A percentile compares a stretch with the other conserved stretches of the same genome.
Conservation (phyloP, 208 protist genomes). For the Giardia duodenalis region DNA sequence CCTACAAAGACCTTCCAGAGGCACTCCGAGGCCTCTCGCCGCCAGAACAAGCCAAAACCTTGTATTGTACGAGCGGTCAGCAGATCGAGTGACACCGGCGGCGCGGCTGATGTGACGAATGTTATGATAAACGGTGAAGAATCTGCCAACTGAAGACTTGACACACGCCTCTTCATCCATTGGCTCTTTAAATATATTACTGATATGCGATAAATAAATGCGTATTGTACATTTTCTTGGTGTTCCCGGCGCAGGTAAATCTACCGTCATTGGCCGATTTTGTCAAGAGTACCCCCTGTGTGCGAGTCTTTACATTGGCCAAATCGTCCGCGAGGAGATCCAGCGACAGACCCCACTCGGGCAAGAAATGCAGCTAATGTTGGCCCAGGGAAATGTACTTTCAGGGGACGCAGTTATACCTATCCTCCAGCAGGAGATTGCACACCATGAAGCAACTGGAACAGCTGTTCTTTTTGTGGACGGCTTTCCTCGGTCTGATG, state of each 20-base stretch:
- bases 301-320: background rate
- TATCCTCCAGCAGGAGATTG: background rate
- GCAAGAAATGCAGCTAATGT: background rate
- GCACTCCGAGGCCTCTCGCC: no score
- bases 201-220: no score
- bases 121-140: no score
- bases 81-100: no score
- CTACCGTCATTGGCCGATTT: background rate
- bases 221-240: background rate
- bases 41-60: no score
- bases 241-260: background rate
- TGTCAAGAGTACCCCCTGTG: background rate
- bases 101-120: no score
- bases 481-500: background rate
- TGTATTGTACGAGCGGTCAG: no score
- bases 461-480: background rate
- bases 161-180: no score
- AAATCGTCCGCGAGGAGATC: background rate
- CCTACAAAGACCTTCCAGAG: no score
- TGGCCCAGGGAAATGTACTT: background rate
- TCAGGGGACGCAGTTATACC: background rate
- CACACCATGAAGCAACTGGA: background rate
- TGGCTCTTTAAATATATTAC: no score
- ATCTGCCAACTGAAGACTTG: no score
- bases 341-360: background rate